phyloP scores from a whole-genome alignment of 2,329 filamentous ascomycete species.

The Aspergillus bombycis region DNA sequence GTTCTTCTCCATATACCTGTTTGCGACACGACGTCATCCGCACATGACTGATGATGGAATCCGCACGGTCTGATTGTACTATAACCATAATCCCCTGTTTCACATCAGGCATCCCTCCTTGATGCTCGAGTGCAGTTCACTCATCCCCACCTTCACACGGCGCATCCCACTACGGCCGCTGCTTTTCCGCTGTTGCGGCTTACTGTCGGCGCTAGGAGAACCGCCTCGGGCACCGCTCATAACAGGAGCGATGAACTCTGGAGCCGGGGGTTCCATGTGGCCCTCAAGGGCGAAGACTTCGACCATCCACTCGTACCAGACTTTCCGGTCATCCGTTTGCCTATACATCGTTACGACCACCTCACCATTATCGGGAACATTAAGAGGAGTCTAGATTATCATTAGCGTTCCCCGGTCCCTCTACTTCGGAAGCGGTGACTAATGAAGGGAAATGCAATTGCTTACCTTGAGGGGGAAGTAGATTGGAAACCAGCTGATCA shows the following conservation, averaged over 20 bases:
- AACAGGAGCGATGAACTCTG: slow-evolving; percentile 25
- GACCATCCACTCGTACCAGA: slow-evolving; percentile 98
- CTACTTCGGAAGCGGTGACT: too few species aligned
- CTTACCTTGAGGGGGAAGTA: slow-evolving; percentile 93
- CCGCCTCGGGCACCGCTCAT: slow-evolving; percentile 35
- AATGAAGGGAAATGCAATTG: not conserved
- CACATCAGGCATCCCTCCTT: slow-evolving; percentile 55
- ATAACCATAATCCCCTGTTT: slow-evolving; percentile 16
- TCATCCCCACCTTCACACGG: slow-evolving; percentile 47
- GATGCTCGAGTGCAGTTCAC: slow-evolving; percentile 52
- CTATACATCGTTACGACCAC: slow-evolving; percentile 94
- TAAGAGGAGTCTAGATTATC: slow-evolving; percentile 71
- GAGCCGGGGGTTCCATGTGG: slow-evolving; percentile 16
- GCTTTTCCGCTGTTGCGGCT: slow-evolving; percentile 18
- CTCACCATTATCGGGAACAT: slow-evolving; percentile 81
- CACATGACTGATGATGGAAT: not conserved
- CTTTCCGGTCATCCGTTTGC: slow-evolving; percentile 89
- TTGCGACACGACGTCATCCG: not conserved
- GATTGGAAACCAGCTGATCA: slow-evolving; percentile 99
- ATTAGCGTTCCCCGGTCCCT: not conserved
- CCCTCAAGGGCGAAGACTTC: slow-evolving; percentile 68
- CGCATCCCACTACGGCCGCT: slow-evolving; percentile 19
- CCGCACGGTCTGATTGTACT: not conserved
- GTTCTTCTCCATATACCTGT: not conserved
- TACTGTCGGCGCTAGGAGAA: slow-evolving; percentile 29